Evolutionary conservation across 805 yeast species (phyloP), one percentile per base, ranked within the genome.

Genomic region (Zygotorulaspora florentina): DNA sequence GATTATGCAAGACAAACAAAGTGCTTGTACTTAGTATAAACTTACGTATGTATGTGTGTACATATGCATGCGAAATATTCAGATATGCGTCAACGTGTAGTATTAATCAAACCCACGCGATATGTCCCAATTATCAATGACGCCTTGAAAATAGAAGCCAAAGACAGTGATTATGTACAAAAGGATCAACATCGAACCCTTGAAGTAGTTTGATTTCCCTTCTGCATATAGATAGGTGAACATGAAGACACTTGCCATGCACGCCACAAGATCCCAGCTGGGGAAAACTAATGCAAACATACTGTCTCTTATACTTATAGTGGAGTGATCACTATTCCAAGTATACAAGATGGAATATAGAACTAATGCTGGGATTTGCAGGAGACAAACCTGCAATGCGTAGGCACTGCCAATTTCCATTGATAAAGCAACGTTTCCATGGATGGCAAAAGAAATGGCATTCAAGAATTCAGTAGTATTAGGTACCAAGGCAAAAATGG

Each of bases 351-450:
- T 75, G 2, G 96, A 84, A 61, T 77, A 88, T 10, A 91, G 61
- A 9, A 89, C 95, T 61, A 93, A 75, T 1, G 93, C 82, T 0
- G 99, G 99, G 39, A 93, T 87, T 64, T 93, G 99, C 53, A 93
- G 74, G 47, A 93, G 71, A 56, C 96, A 91, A 12, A 93, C 99
- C 65, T 93, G 99, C 48, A 93, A 73, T 0, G 96, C 99, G 63
- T 93, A 93, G 0, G 99, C 99, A 51, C 95, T 83, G 49, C 99
- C 99, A 65, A 93, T 93, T 63, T 93, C 99, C 96, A 93, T 87
- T 2, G 96, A 87, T 38, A 93, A 71, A 0, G 99, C 96, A 44
- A 93, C 96, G 55, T 93, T 93, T 1, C 99, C 99, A 56, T 91
- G 81, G 55, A 88, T 80, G 0, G 99, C 99, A 71, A 93, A 93